Conservation (phyloP, 495 filamentous ascomycete genomes). For the Hypoxylon fuscum region DNA sequence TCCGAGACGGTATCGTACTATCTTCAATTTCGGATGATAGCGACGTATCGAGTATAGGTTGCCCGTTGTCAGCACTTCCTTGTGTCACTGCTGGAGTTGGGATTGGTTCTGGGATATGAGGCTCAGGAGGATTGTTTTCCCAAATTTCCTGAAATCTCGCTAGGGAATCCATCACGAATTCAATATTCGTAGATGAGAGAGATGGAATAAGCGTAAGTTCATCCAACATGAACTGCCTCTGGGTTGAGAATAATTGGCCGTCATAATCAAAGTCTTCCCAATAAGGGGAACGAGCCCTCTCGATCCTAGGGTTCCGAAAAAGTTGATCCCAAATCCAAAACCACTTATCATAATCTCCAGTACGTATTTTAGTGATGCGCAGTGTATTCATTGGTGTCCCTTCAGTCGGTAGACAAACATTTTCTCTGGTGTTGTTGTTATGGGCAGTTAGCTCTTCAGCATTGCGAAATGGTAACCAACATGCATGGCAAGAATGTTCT, state of each 20-base stretch:
- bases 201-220: not conserved
- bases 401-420: not conserved
- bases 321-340: slow-evolving; percentile 9
- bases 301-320: not conserved
- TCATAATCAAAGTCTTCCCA: not conserved
- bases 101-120: not conserved
- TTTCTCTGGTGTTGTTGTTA: not conserved
- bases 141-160: not conserved
- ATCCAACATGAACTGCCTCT: not conserved
- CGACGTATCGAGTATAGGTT: not conserved
- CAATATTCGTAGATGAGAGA: not conserved
- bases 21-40: not conserved
- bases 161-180: not conserved
- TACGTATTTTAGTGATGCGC: not conserved
- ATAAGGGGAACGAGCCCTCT: slow-evolving; percentile 6
- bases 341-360: slow-evolving; percentile 7
- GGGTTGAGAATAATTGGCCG: not conserved
- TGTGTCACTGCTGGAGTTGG: not conserved
- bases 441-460: not conserved
- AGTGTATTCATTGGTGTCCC: not conserved
- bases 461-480: slow-evolving; percentile 5
- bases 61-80: not conserved
- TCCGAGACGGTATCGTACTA: too few relatives aligned
- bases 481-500: not conserved
- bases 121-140: slow-evolving; percentile 5